Base-by-base conservation (phyloP, 2,329 filamentous ascomycete genomes). In the Cladorrhinum sp. region DNA sequence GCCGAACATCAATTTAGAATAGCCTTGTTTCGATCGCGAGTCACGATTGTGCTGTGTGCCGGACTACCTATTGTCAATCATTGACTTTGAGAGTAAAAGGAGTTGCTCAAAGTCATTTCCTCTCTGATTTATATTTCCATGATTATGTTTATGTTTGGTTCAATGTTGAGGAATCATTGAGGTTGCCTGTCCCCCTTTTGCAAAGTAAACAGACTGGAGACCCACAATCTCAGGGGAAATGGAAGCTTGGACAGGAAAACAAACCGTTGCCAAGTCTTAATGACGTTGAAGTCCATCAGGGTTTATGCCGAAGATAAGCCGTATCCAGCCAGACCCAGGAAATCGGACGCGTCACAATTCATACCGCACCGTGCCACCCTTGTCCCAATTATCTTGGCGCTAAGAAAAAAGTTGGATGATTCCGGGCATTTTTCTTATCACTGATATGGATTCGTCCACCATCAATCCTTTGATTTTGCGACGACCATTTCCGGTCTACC, bases 321-420 rank as follows among this genome's bases (percentile, higher is more conserved):
- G 41, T 32, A 32, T 12, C 12, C 27, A 32, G 27, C 16, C 10
- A 41, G 36, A 16, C n/a, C 9, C 36, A 16, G 10, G 36, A 13
- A 41, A 45, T 20, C 41, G 41, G n/a, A 45, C 41, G 41, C 41
- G 41, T 45, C 41, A 45, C 3, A n/a, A 41, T 41, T 41, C 36
- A 41, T 41, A 13, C 36, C 36, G 12, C 36, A 41, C 16, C n/a
- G n/a, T 32, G 29, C 29, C 29, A 6, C 29, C 29, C 29, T 6
- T 13, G 6, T 13, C 29, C 29, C 29, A 6, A 10, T 36, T 36
- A 12, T 36, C 16, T 36, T 16, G 32, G 9, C 41, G 41, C 41
- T 18, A 45, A 20, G 55, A 59, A 63, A 64, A 61, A 61, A 58
- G 50, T 58, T 62, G 23, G 41, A 52, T 45, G 45, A 25, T 32